These are phyloP conservation scores for Penicillium sp. DNA, from an alignment of 2,329 filamentous ascomycete genomes.

Conservation along the genomic window DNA sequence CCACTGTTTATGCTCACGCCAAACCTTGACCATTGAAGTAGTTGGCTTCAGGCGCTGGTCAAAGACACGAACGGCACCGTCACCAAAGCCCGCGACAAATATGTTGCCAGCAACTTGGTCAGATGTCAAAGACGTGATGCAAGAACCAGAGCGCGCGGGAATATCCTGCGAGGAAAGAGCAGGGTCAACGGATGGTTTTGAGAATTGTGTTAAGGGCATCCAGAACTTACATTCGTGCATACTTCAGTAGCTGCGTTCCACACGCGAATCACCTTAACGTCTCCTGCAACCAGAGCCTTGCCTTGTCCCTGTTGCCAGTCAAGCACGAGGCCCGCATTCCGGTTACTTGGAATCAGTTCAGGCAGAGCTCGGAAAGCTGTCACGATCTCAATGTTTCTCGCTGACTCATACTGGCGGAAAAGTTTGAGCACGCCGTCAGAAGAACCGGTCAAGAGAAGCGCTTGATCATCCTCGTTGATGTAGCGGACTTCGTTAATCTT, in stretches of 20 bases:
- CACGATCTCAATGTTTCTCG: conserved; percentile 76
- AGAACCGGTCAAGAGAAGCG: conserved; percentile 89
- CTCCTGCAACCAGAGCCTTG: conserved; percentile 90
- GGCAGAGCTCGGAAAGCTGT: conserved; percentile 90
- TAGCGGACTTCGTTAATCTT: conserved; percentile 94
- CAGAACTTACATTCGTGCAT: conserved; percentile 66
- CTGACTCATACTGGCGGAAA: conserved; percentile 86
- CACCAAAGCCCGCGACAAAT: conserved; percentile 94
- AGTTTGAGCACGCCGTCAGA: conserved; percentile 93
- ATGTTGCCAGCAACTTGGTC: conserved; percentile 98
- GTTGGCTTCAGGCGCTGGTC: conserved; percentile 82
- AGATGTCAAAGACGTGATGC: conserved; percentile 92
- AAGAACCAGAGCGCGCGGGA: conserved; percentile 88
- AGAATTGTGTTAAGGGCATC: not conserved
- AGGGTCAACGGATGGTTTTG: not conserved
- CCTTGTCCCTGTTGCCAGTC: conserved; percentile 99
- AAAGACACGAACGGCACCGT: conserved; percentile 91
- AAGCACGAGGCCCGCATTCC: conserved; percentile 93
- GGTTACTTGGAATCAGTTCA: conserved; percentile 89
- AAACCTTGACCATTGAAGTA: conserved; percentile 92
- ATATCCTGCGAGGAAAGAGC: conserved; percentile 64
- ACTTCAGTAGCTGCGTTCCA: conserved; percentile 96
- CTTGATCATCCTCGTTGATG: conserved; percentile 98
- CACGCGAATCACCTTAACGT: conserved; percentile 91
- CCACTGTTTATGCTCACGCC: conserved; percentile 96